These are phyloP conservation scores for Myriangium duriaei DNA, from an alignment of 2,329 filamentous ascomycete species.

Conservation along the genomic window DNA sequence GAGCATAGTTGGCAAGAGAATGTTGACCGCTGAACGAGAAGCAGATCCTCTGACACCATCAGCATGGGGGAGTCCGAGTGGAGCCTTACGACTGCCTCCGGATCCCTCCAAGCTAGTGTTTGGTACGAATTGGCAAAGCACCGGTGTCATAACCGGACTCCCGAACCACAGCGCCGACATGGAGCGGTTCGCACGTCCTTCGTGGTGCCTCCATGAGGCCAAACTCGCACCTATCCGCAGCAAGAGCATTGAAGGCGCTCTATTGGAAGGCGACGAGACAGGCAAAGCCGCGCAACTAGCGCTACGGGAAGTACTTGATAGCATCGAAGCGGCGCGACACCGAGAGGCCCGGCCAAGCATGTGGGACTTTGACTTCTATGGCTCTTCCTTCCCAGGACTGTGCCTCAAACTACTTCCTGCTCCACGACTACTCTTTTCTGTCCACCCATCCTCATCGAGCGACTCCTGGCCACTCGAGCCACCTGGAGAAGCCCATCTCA, in stretches of 20 bases:
- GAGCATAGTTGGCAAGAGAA: background rate
- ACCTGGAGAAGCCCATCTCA: conserved; percentile 60
- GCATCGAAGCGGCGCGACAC: conserved; percentile 56
- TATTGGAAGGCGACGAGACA: conserved; percentile 58
- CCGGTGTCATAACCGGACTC: conserved; percentile 67
- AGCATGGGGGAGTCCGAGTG: conserved; percentile 8
- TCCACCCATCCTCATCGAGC: conserved; percentile 63
- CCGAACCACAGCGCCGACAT: conserved; percentile 23
- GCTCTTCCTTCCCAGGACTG: conserved; percentile 75
- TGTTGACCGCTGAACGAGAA: background rate
- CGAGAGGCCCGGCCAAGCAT: conserved; percentile 32
- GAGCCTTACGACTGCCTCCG: conserved; percentile 7
- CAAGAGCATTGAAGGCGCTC: background rate
- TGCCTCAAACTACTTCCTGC: conserved; percentile 69
- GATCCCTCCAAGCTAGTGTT: background rate
- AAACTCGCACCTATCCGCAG: background rate
- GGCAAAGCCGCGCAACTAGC: conserved; percentile 74
- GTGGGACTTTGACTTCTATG: conserved; percentile 72
- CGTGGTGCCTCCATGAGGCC: conserved; percentile 1
- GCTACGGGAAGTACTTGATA: conserved; percentile 67
- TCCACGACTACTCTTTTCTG: conserved; percentile 70
- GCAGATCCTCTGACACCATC: background rate
- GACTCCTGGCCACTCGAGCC: conserved; percentile 72
- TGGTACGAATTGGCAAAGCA: conserved; percentile 53
- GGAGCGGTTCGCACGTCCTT: conserved; percentile 3